Evolutionary conservation across 345 rosid genomes (phyloP).

Genomic region (Clarkia xantiana): DNA sequence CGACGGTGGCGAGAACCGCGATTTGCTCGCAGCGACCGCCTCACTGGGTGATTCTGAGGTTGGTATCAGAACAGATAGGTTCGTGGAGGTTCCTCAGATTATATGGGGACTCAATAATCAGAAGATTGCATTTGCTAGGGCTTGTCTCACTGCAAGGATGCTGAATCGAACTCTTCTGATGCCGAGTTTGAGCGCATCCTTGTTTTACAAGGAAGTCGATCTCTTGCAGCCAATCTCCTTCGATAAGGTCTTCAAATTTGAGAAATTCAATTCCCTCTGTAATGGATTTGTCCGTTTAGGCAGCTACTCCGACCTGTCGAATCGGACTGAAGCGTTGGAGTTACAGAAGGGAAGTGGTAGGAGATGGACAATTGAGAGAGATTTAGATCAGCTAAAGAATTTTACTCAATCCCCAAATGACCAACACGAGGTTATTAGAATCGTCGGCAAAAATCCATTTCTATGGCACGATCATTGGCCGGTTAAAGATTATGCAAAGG

Average conservation of each 20-base stretch:
- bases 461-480: conserved; percentile 99
- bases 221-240: conserved; percentile 69
- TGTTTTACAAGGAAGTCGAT: conserved; percentile 81
- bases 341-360: conserved; percentile 92
- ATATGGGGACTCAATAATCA: conserved; percentile 98
- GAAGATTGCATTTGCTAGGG: conserved; percentile 93
- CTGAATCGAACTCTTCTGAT: conserved; percentile 78
- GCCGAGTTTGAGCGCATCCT: conserved; percentile 90
- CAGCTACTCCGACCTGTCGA: conserved; percentile 35
- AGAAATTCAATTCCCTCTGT: conserved; percentile 61
- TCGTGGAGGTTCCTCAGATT: conserved; percentile 83
- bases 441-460: conserved; percentile 78
- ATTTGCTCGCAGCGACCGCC: too few relatives aligned
- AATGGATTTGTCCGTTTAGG: conserved; percentile 61
- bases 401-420: conserved; percentile 25
- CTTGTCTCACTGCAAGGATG: conserved; percentile 76
- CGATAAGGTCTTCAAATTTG: conserved; percentile 62
- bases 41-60: not conserved
- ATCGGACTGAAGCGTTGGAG: conserved; percentile 26
- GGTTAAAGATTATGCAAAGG: conserved; percentile 67
- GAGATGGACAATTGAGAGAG: conserved; percentile 76
- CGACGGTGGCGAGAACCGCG: too few relatives aligned
- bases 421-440: conserved; percentile 47
- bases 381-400: conserved; percentile 52
- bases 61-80: conserved; percentile 46